A percentile compares a stretch with the other conserved stretches of the same genome.
These are phyloP conservation scores for Lasiosphaeria hispida DNA, from an alignment of 495 filamentous ascomycete genomes.

Conservation along the genomic window DNA sequence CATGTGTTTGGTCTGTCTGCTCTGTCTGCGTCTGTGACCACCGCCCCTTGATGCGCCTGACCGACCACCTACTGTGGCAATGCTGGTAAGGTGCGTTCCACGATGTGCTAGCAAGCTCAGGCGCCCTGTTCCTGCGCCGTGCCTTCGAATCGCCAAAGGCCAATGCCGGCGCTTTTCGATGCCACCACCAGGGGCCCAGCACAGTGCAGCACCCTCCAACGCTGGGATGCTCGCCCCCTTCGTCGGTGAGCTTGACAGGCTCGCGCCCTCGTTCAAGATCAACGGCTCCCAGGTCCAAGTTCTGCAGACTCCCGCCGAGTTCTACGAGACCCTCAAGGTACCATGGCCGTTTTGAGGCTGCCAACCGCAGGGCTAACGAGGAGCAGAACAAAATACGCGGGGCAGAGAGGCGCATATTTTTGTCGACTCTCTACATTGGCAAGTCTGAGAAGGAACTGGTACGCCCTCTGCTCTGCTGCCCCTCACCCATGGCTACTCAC, in stretches of 20 bases:
- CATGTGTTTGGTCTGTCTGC: not conserved
- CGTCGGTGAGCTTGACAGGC: constrained; percentile 77
- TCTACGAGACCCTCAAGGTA: constrained; percentile 88
- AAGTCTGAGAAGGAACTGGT: constrained; percentile 89
- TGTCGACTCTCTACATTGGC: constrained; percentile 94
- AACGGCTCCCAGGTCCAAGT: constrained; percentile 77
- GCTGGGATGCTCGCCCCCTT: constrained; percentile 60
- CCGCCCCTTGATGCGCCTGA: not conserved
- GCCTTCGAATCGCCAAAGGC: constrained; percentile 26
- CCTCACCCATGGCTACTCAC: not conserved
- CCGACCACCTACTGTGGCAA: constrained; percentile 20
- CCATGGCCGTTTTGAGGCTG: not conserved
- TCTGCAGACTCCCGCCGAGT: constrained; percentile 72
- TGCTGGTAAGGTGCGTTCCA: constrained; percentile 34
- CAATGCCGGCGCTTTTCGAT: constrained; percentile 46
- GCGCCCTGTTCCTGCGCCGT: constrained; percentile 22
- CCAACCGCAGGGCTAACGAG: constrained; percentile 2
- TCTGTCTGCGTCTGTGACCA: no score
- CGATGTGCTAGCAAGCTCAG: constrained; percentile 34
- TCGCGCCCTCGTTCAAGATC: constrained; percentile 86
- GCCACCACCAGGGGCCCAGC: constrained; percentile 30
- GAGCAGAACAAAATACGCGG: constrained; percentile 71
- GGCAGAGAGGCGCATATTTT: constrained; percentile 76
- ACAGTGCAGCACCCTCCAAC: constrained; percentile 21
- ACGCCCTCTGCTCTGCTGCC: constrained; percentile 6